Conservation (phyloP, 306 rosid species). For the Arachis hypogaea region DNA sequence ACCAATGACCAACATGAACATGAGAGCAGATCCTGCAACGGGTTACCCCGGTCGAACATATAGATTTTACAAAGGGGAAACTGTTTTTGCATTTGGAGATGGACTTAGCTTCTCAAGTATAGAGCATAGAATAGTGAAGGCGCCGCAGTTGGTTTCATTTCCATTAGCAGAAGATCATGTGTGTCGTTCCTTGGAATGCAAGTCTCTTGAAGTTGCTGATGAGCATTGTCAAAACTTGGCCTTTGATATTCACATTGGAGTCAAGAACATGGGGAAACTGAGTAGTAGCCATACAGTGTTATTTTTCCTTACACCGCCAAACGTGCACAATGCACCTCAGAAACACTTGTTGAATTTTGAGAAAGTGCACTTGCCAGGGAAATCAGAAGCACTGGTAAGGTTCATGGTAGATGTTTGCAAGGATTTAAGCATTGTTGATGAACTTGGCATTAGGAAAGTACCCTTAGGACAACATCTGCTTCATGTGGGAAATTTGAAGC, state of each 20-base stretch:
- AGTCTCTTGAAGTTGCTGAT: slow-evolving; percentile 64
- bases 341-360: slow-evolving; percentile 81
- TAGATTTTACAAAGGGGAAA: slow-evolving; percentile 85
- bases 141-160: slow-evolving; percentile 62
- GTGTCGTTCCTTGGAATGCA: slow-evolving; percentile 73
- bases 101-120: slow-evolving; percentile 70
- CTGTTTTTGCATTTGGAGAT: slow-evolving; percentile 82
- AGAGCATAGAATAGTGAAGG: slow-evolving; percentile 63
- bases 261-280: slow-evolving; percentile 65
- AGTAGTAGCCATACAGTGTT: slow-evolving; percentile 74
- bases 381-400: slow-evolving; percentile 56
- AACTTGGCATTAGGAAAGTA: slow-evolving; percentile 73
- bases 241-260: slow-evolving; percentile 67
- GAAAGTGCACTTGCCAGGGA: slow-evolving; percentile 63
- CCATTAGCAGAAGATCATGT: slow-evolving; percentile 66
- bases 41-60: slow-evolving; percentile 91
- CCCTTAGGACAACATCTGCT: slow-evolving; percentile 77
- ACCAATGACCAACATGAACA: slow-evolving; percentile 96
- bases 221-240: slow-evolving; percentile 64
- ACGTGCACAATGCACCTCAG: slow-evolving; percentile 72
- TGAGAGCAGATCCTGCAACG: slow-evolving; percentile 75
- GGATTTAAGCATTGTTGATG: slow-evolving; percentile 89
- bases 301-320: slow-evolving; percentile 73
- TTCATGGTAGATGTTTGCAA: slow-evolving; percentile 85
- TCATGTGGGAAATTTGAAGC: slow-evolving; percentile 86